Percentiles rank a stretch among this genome's conserved stretches.
Evolutionary conservation across 148 eudicot species (phyloP).

Genomic region (Fallopia convolvulus): DNA sequence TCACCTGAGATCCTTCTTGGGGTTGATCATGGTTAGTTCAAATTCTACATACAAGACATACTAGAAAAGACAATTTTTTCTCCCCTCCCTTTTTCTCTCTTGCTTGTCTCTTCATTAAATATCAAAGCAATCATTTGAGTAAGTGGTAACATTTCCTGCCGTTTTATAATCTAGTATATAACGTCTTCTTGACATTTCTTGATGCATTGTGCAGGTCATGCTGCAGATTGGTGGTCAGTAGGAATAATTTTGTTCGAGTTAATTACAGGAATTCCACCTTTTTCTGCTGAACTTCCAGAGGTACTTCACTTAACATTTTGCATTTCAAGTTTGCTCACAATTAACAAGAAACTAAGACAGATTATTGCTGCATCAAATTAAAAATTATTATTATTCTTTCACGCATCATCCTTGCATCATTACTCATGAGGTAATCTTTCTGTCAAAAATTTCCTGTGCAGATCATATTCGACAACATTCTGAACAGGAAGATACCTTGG

Average conservation of each 20-base stretch:
- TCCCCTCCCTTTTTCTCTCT: not conserved
- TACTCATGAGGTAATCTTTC: not conserved
- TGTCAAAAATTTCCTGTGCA: slow-evolving; percentile 14
- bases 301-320: slow-evolving; percentile 19
- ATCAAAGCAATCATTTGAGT: not conserved
- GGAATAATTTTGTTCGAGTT: slow-evolving; percentile 57
- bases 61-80: not conserved
- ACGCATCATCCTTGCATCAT: not conserved
- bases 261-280: slow-evolving; percentile 55
- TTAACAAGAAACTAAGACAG: not conserved
- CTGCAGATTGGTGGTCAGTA: slow-evolving; percentile 83
- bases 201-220: slow-evolving; percentile 35
- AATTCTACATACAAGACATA: not conserved
- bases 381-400: not conserved
- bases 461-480: slow-evolving; percentile 58
- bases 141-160: not conserved
- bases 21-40: slow-evolving; percentile 45
- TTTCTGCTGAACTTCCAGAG: slow-evolving; percentile 51
- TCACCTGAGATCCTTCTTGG: slow-evolving; percentile 77
- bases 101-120: not conserved
- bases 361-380: not conserved
- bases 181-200: not conserved
- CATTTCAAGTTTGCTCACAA: not conserved
- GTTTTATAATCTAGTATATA: not conserved
- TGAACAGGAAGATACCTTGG: slow-evolving; percentile 58